Percentiles rank a stretch among this genome's conserved stretches.
These are phyloP conservation scores for Chloris gayana DNA, from an alignment of 176 grass and related monocot genomes.

Conservation along the genomic window DNA sequence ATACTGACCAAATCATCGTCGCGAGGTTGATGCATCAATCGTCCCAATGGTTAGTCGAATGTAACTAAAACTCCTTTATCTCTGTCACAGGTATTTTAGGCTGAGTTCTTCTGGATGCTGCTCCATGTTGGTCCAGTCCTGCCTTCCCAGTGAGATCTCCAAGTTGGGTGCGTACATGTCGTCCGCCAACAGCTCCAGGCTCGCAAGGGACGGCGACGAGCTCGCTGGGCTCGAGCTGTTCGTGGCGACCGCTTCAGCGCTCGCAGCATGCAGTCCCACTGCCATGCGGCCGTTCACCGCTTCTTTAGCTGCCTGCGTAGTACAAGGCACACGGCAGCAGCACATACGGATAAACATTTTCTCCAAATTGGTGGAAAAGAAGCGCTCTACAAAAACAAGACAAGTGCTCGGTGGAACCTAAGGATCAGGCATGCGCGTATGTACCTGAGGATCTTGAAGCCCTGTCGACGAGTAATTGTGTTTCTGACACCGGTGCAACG, in stretches of 20 bases:
- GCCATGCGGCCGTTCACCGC: slow-evolving; percentile 26
- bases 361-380: background rate
- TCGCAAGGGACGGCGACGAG: slow-evolving; percentile 36
- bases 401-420: background rate
- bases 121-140: slow-evolving; percentile 58
- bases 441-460: slow-evolving; percentile 57
- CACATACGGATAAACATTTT: background rate
- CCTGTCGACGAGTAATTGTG: slow-evolving; percentile 25
- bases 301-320: slow-evolving; percentile 25
- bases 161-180: slow-evolving; percentile 52
- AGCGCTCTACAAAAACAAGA: background rate
- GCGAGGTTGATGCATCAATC: background rate
- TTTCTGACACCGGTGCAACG: slow-evolving; percentile 35
- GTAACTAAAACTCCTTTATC: background rate
- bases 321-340: background rate
- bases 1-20: slow-evolving; percentile 23
- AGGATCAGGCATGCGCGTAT: background rate
- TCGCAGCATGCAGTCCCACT: slow-evolving; percentile 28
- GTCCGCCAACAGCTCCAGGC: slow-evolving; percentile 42
- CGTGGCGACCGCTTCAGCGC: slow-evolving; percentile 9
- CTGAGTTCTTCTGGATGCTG: slow-evolving; percentile 30
- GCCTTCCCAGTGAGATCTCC: slow-evolving; percentile 85
- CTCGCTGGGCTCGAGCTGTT: slow-evolving; percentile 42
- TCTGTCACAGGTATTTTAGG: slow-evolving; percentile 49
- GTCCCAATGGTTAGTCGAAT: background rate